phyloP scores from a whole-genome alignment of 2,329 filamentous ascomycete species.

The Erysiphe pulchra region DNA sequence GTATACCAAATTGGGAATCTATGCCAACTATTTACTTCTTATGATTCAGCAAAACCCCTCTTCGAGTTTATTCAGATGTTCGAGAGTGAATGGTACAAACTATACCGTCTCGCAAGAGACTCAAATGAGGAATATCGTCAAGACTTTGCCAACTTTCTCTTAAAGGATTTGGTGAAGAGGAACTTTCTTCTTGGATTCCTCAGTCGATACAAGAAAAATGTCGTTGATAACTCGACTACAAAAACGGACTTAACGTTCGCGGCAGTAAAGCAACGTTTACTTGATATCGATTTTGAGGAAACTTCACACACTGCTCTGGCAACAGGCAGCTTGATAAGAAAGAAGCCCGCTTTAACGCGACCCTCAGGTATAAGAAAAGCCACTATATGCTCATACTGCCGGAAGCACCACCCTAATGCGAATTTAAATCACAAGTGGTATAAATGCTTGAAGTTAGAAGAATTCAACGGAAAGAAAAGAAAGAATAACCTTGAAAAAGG shows the following conservation, averaged over 20 bases:
- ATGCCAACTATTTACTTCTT: no score
- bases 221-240: not conserved
- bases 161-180: not conserved
- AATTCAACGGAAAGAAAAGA: not conserved
- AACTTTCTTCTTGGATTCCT: not conserved
- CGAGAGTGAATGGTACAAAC: no score
- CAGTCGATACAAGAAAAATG: not conserved
- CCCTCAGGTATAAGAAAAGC: no score
- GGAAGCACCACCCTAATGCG: no score
- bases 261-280: not conserved
- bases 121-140: not conserved
- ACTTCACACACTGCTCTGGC: not conserved
- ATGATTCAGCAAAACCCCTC: no score
- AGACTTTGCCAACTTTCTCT: not conserved
- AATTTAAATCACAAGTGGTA: not conserved
- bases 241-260: not conserved
- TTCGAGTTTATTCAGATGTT: no score
- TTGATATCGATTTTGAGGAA: not conserved
- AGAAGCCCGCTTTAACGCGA: not conserved
- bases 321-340: not conserved
- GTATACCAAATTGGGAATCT: no score
- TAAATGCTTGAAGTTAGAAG: not conserved
- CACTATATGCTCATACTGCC: no score
- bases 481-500: not conserved
- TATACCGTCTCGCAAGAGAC: no score